phyloP scores from a whole-genome alignment of 2,329 filamentous ascomycete species.

The Colletotrichum phormii region DNA sequence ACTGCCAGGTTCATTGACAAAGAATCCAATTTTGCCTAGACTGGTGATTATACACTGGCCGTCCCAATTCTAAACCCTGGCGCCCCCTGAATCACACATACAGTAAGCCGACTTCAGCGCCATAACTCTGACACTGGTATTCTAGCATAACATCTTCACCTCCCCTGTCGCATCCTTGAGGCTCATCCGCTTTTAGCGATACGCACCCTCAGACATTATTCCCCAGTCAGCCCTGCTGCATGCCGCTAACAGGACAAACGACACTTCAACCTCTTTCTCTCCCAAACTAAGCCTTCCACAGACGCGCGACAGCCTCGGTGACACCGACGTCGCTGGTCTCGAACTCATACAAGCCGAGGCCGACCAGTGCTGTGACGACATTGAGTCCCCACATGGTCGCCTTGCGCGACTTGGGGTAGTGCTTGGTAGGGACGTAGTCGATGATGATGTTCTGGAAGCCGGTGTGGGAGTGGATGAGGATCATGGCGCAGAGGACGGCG shows the following conservation, averaged over 20 bases:
- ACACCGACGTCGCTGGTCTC: constrained; percentile 98
- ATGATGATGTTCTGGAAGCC: constrained; percentile 92
- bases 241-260: not conserved
- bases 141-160: not conserved
- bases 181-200: too few species aligned
- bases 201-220: too few species aligned
- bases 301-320: constrained; percentile 86
- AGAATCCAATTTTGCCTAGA: constrained; percentile 36
- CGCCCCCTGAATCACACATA: constrained; percentile 33
- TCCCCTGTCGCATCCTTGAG: not conserved
- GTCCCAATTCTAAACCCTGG: constrained; percentile 36
- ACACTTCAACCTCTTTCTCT: not conserved
- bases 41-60: constrained; percentile 36
- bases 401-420: constrained; percentile 75
- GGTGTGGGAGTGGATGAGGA: constrained; percentile 94
- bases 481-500: constrained; percentile 82
- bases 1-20: constrained; percentile 18
- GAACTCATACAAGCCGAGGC: constrained; percentile 94
- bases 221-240: too few species aligned
- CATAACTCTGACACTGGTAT: not conserved
- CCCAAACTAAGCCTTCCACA: constrained; percentile 81
- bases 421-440: constrained; percentile 86
- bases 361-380: constrained; percentile 81
- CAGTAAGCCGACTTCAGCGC: constrained; percentile 14
- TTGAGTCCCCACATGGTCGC: constrained; percentile 83